Evolutionary conservation across 2,329 filamentous ascomycete genomes (phyloP).

Genomic region (Trichoderma sp.): DNA sequence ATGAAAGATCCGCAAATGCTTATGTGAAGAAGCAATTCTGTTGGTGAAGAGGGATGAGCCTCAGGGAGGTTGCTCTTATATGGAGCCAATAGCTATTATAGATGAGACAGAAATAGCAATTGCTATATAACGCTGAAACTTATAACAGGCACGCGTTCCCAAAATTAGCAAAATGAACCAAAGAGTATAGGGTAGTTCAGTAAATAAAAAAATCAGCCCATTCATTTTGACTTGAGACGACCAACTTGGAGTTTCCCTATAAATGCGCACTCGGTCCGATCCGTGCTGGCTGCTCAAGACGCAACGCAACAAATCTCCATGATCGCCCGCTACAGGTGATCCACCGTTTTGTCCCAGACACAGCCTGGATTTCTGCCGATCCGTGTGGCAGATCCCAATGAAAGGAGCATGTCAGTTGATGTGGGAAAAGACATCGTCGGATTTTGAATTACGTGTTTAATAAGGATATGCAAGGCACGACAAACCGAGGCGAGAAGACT

Average conservation of each 20-base stretch:
- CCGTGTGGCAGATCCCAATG: constrained; percentile 6
- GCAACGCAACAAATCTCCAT: neutral
- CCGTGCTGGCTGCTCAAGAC: neutral
- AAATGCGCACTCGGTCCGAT: constrained; percentile 6
- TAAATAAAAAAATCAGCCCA: neutral
- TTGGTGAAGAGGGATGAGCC: neutral
- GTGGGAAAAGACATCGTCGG: neutral
- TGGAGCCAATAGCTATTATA: neutral
- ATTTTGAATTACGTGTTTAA: neutral
- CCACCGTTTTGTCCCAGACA: neutral
- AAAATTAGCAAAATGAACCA: neutral
- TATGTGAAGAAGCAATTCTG: neutral
- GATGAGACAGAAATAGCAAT: neutral
- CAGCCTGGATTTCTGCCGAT: neutral
- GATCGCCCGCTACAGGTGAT: neutral
- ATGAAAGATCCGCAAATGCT: neutral
- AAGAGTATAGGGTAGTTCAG: neutral
- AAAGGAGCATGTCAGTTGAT: neutral
- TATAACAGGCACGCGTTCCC: neutral
- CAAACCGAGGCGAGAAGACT: neutral
- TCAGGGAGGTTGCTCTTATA: neutral
- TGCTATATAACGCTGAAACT: neutral
- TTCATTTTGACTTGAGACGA: neutral
- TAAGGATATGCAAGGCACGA: neutral
- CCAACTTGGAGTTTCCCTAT: neutral